Evolutionary conservation across 2,329 filamentous ascomycete species (phyloP), one percentile per base, ranked within the genome.

Genomic region (Camillea tinctor): DNA sequence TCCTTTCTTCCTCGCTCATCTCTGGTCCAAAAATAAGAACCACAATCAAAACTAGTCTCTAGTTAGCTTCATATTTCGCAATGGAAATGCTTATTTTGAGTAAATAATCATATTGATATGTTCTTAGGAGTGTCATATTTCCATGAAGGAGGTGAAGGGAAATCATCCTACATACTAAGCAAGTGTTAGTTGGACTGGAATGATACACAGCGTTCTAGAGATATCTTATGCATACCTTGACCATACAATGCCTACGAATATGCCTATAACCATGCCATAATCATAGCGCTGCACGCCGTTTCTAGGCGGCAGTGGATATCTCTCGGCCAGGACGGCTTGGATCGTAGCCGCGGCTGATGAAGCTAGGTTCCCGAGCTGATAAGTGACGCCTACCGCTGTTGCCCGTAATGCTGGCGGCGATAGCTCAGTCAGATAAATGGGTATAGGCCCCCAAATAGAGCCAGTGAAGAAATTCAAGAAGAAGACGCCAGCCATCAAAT

Each of bases 1-100:
- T 59, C 60, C 40, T 59, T 44, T 64, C 71, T 24, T 62, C 64
- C 17, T 63, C 66, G 13, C 59, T 73, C 56, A 66, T 65, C 44
- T 66, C 64, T 2, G 64, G 64, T 4, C 64, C 64, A 2, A 65
- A 11, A n/a, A 65, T 54, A 19, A 62, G 54, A 19, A 64, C n/a
- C 5, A 44, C 36, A 4, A 44, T 44, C 17, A 44, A 7, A 44
- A 44, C 17, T 44, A n/a, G 36, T 15, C 17, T 30, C 36, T 15
- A 5, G 36, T 44, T 44, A 44, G 15, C 36, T 44, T 44, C 13
- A 44, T 17, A 44, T 15, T 7, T 44, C n/a, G 13, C 7, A 30
- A 9, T 30, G 26, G 13, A 30, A 9, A 30, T 7, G 26, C 26
- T 30, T 11, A 7, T 7, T 9, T 30, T 30, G 26, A 4, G 26